Evolutionary conservation across 176 grass and related monocot species (phyloP).

Genomic region (Echinochloa phyllopogon): DNA sequence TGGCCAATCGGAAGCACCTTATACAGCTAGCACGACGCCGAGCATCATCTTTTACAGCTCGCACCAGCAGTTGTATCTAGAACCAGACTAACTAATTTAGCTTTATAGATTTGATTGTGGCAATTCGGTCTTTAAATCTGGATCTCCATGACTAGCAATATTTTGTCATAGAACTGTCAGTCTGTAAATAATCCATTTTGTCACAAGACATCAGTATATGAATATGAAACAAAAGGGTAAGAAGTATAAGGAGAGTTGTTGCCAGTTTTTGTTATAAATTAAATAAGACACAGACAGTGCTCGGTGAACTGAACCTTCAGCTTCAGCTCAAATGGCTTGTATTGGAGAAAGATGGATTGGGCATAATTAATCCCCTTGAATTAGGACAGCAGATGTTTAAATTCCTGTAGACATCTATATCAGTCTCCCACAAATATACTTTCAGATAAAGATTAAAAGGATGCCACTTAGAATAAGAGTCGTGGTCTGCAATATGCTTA

Average conservation of each 20-base stretch:
- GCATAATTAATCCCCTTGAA: not conserved
- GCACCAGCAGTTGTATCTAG: too few species aligned
- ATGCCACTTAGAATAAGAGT: not conserved
- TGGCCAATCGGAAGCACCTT: not conserved
- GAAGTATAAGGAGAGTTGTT: not conserved
- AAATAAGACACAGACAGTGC: not conserved
- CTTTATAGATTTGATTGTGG: too few species aligned
- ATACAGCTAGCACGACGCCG: too few species aligned
- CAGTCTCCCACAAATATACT: slow-evolving; percentile 4
- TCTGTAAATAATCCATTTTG: too few species aligned
- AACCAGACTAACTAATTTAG: too few species aligned
- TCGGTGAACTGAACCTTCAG: not conserved
- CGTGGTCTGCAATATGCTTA: not conserved
- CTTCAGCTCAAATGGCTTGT: not conserved
- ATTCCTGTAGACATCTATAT: not conserved
- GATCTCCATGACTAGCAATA: too few species aligned
- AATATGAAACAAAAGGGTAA: too few species aligned
- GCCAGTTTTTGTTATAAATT: not conserved
- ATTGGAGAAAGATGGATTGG: not conserved
- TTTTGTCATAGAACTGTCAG: too few species aligned
- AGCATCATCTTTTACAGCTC: too few species aligned
- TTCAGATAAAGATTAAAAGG: not conserved
- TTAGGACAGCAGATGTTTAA: not conserved
- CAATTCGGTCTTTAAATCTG: too few species aligned
- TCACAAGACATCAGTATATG: too few species aligned